Evolutionary conservation across 208 protist species (phyloP), one percentile per base, ranked within the genome.

Genomic region (Leishmania amazonensis): DNA sequence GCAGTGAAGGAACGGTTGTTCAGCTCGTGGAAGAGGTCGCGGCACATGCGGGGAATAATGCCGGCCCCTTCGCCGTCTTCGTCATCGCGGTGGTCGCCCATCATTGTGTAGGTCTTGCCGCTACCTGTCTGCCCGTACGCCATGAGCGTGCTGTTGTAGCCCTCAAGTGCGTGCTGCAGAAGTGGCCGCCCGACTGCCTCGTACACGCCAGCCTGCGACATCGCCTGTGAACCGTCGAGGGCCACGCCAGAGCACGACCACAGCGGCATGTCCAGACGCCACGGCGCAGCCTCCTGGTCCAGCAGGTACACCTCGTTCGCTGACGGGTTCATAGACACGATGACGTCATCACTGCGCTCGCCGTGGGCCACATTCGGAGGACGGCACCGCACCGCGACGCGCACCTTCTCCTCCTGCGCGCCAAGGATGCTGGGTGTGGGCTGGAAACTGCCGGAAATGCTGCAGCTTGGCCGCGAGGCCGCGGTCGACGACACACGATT

Each of bases 71-170:
- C 81, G 40, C 53, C 54, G 4, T 70, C 57, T 1, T 83, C 80
- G 45, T 71, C 75, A 38, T 83, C 75, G 28, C 75, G 78, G 31
- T 75, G 28, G 31, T 92, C 85, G 24, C 95, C 95, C 85, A 97
- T 94, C 90, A 98, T 97, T 13, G 93, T 97, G 89, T 97, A 94
- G 51, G 94, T 97, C 83, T 98, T 98, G 45, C 94, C 98, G 80
- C 92, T 96, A 47, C 94, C 93, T 19, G 97, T 99, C 73, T 93
- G 91, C 19, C 96, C 95, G 79, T 98, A 98, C 19, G 95, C 94
- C 80, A 98, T 96, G 53, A 99, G 80, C 8, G 95, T 96, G 83
- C 88, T 95, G 89, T 98, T 97, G 86, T 95, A 96, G 58, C 97
- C 95, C 31, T 95, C 90, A 81, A 98, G 80, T 38, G 97, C 92